Conservation (phyloP, 805 yeast genomes). For the Candida railenensis region DNA sequence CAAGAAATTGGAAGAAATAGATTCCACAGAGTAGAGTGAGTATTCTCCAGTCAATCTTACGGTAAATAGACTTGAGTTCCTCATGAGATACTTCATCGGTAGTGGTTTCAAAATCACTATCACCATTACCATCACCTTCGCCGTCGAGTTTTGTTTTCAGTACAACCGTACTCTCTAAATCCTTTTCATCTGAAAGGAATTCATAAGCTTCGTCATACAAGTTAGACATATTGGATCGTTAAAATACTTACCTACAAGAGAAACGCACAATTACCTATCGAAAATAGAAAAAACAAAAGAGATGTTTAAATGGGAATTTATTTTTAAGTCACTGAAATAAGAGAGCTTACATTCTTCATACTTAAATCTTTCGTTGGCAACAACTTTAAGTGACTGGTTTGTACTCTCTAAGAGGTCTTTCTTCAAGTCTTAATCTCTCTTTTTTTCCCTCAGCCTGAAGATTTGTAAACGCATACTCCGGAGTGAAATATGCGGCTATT, state of each 20-base stretch:
- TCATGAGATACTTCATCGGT: neutral
- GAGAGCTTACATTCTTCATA: too few relatives aligned
- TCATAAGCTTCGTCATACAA: slow-evolving; percentile 21
- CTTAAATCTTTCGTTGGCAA: too few relatives aligned
- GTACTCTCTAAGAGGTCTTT: too few relatives aligned
- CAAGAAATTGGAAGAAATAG: slow-evolving; percentile 58
- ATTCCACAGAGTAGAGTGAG: slow-evolving; percentile 51
- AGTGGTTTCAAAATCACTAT: slow-evolving; percentile 3
- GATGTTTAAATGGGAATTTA: neutral
- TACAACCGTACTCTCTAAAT: neutral
- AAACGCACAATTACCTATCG: too few relatives aligned
- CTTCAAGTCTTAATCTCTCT: too few relatives aligned
- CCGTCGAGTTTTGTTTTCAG: neutral
- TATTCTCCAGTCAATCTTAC: slow-evolving; percentile 48
- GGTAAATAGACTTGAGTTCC: slow-evolving; percentile 8
- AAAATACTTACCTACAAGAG: neutral
- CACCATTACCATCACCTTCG: slow-evolving; percentile 1
- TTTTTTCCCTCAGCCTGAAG: slow-evolving; percentile 6
- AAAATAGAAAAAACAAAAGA: neutral
- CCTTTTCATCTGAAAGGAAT: slow-evolving; percentile 11
- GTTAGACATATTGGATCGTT: slow-evolving; percentile 7
- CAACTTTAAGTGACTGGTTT: neutral
- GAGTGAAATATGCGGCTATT: neutral
- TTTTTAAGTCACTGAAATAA: too few relatives aligned
- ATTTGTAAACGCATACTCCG: slow-evolving; percentile 6